Evolutionary conservation across 78 protist species (phyloP).

Genomic region (Carpediemonas membranifera): DNA sequence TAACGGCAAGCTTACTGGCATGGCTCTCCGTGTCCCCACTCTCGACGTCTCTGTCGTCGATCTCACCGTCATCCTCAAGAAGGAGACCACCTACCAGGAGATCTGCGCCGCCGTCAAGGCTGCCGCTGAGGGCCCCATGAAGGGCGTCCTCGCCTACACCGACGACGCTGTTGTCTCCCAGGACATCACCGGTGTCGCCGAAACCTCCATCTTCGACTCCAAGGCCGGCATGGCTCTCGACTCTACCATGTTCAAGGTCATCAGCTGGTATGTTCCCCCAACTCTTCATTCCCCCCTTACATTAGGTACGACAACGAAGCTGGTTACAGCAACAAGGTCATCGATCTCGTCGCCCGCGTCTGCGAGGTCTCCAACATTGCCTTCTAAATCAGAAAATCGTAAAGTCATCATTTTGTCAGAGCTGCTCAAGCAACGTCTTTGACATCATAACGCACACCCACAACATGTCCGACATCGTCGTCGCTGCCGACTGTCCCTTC

Average conservation of each 20-base stretch:
- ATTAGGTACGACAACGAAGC: neutral
- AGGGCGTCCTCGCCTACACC: slow-evolving; percentile 23
- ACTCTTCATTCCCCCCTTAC: slow-evolving; percentile 42
- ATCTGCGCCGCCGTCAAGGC: slow-evolving; percentile 65
- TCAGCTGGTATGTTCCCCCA: slow-evolving; percentile 56
- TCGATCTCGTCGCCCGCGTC: neutral
- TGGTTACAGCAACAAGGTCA: neutral
- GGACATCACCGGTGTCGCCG: slow-evolving; percentile 30
- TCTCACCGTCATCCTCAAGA: slow-evolving; percentile 37
- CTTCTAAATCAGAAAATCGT: too few relatives aligned
- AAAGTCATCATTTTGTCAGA: too few relatives aligned
- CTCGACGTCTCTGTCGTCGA: slow-evolving; percentile 91
- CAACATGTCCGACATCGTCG: too few relatives aligned
- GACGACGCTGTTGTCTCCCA: slow-evolving; percentile 23
- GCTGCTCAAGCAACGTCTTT: too few relatives aligned
- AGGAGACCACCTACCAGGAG: slow-evolving; percentile 73
- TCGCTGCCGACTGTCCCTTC: too few relatives aligned
- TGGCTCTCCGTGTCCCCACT: slow-evolving; percentile 98
- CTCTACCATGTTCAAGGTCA: slow-evolving; percentile 41
- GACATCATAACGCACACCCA: too few relatives aligned
- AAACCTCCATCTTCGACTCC: slow-evolving; percentile 42
- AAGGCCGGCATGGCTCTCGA: slow-evolving; percentile 24
- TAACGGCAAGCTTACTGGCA: slow-evolving; percentile 96
- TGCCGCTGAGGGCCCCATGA: slow-evolving; percentile 40
- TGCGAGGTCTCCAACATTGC: too few relatives aligned